Percentiles rank a stretch among this genome's conserved stretches.
Evolutionary conservation across 2,329 filamentous ascomycete genomes (phyloP).

Genomic region (Rhinocladiella mackenziei): DNA sequence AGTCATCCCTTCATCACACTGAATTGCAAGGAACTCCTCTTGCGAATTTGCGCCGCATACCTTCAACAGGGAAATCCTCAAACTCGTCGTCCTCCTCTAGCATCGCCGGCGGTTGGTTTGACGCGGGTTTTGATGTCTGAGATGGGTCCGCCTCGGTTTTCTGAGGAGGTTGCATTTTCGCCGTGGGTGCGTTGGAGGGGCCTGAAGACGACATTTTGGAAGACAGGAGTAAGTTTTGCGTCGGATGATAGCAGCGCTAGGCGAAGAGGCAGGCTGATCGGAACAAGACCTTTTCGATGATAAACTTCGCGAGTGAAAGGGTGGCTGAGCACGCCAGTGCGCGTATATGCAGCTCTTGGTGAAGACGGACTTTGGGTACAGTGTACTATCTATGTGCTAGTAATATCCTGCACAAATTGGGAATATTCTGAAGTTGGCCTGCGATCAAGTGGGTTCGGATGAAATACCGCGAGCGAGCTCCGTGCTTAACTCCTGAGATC

Average conservation of each 20-base stretch:
- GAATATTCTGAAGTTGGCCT: neutral
- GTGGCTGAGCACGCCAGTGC: too few relatives aligned
- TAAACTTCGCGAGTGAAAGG: too few relatives aligned
- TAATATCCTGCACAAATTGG: neutral
- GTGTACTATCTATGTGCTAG: too few relatives aligned
- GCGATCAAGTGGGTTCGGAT: too few relatives aligned
- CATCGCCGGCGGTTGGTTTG: conserved; percentile 61
- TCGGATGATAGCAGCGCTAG: neutral
- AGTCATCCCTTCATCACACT: too few relatives aligned
- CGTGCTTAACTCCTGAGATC: too few relatives aligned
- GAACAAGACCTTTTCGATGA: too few relatives aligned
- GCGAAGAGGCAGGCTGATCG: too few relatives aligned
- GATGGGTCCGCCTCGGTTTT: conserved; percentile 38
- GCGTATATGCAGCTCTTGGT: too few relatives aligned
- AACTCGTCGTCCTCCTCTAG: conserved; percentile 99
- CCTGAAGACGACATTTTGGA: conserved; percentile 24
- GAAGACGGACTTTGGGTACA: too few relatives aligned
- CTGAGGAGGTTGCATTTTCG: conserved; percentile 24
- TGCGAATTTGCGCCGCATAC: conserved; percentile 46
- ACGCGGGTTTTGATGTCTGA: conserved; percentile 46
- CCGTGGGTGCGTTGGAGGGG: conserved; percentile 20
- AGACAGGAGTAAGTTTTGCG: neutral
- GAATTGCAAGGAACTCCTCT: too few relatives aligned
- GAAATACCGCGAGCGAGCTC: too few relatives aligned
- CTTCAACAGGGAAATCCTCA: conserved; percentile 96